These are phyloP conservation scores for Phaeomoniella chlamydospora DNA, from an alignment of 2,329 filamentous ascomycete genomes.

Conservation along the genomic window DNA sequence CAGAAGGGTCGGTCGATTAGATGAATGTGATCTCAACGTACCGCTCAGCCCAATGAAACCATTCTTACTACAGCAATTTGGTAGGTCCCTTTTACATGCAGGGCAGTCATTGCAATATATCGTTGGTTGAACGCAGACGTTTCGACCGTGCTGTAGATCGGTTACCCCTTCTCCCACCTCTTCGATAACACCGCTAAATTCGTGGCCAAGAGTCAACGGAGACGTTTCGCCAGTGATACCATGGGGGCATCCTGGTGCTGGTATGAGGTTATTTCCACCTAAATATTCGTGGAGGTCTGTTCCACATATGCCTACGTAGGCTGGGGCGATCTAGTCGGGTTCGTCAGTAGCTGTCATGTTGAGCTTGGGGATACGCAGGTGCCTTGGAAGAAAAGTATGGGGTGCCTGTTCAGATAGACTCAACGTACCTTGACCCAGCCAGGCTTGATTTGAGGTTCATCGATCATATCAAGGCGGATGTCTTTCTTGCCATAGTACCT, in stretches of 20 bases:
- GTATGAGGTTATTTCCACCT: conserved; percentile 33
- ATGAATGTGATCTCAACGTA: too few relatives aligned
- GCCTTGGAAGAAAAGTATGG: background rate
- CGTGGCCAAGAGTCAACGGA: conserved; percentile 38
- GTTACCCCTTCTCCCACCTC: conserved; percentile 35
- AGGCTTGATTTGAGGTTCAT: conserved; percentile 21
- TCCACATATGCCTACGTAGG: conserved; percentile 17
- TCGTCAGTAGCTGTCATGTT: conserved; percentile 4
- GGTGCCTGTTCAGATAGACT: background rate
- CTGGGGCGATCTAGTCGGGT: conserved; percentile 8
- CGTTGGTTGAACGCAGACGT: conserved; percentile 36
- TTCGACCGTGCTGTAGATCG: conserved; percentile 32
- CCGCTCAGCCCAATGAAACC: conserved; percentile 37
- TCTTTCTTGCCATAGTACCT: conserved; percentile 30
- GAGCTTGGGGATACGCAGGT: conserved; percentile 6
- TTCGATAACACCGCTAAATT: conserved; percentile 37
- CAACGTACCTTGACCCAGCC: conserved; percentile 23
- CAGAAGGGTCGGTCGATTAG: too few relatives aligned
- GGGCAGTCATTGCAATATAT: conserved; percentile 39
- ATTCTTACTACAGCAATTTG: conserved; percentile 40
- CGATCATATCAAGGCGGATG: conserved; percentile 26
- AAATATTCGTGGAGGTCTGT: conserved; percentile 31
- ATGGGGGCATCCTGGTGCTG: conserved; percentile 30
- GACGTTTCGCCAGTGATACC: conserved; percentile 37
- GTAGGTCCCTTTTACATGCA: conserved; percentile 34